These are phyloP conservation scores for Yamadazyma aaseri DNA, from an alignment of 1,139 yeast genomes.

Conservation along the genomic window DNA sequence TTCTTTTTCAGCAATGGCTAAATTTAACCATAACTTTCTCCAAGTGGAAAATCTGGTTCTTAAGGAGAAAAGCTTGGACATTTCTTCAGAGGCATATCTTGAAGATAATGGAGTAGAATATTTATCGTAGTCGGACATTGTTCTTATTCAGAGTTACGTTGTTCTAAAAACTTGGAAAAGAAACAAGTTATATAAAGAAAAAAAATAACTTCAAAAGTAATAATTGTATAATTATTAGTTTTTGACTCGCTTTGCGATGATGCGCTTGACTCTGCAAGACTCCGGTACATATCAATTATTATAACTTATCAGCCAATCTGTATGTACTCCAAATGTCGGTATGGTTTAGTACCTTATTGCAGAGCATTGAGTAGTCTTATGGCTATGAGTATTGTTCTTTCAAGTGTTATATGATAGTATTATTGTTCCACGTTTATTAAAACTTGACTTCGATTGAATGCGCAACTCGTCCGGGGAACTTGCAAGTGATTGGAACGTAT, in stretches of 20 bases:
- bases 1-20: slow-evolving; percentile 94
- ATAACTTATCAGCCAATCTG: too few relatives aligned
- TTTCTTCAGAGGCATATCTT: slow-evolving; percentile 96
- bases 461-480: too few relatives aligned
- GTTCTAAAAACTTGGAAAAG: background rate
- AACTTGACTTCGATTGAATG: too few relatives aligned
- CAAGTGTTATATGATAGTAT: too few relatives aligned
- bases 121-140: slow-evolving; percentile 53
- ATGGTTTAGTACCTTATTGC: too few relatives aligned
- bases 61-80: slow-evolving; percentile 88
- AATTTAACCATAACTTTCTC: slow-evolving; percentile 95
- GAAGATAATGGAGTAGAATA: slow-evolving; percentile 93
- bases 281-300: too few relatives aligned
- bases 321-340: too few relatives aligned
- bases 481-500: too few relatives aligned
- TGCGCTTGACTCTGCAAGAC: slow-evolving; percentile 10
- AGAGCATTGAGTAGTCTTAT: too few relatives aligned
- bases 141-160: background rate
- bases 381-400: too few relatives aligned
- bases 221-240: slow-evolving; percentile 7
- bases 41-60: slow-evolving; percentile 96
- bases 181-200: background rate
- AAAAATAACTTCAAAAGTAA: slow-evolving; percentile 1
- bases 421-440: too few relatives aligned
- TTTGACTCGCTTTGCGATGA: slow-evolving; percentile 13